Percentiles rank a stretch among this genome's conserved stretches.
Conservation (phyloP, 2,329 filamentous ascomycete species). For the Cladosporium halotolerans region DNA sequence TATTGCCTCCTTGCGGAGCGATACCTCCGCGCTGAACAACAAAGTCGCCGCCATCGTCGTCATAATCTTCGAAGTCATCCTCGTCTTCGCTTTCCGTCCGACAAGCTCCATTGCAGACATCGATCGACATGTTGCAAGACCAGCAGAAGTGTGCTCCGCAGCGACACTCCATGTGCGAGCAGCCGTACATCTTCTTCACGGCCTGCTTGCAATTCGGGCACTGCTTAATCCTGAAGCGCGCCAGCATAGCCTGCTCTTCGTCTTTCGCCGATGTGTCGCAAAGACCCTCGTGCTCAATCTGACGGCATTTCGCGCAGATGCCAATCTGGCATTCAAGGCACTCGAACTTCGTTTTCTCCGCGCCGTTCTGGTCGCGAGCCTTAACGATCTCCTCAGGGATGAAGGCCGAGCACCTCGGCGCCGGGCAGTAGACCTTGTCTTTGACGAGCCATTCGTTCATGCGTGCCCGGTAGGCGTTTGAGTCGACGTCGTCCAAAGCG, state of each 20-base stretch:
- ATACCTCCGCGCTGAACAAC: no score
- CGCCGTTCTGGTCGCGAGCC: slow-evolving; percentile 8
- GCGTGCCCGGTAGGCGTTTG: slow-evolving; percentile 35
- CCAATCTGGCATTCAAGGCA: slow-evolving; percentile 40
- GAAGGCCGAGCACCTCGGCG: slow-evolving; percentile 44
- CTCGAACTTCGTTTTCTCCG: slow-evolving; percentile 23
- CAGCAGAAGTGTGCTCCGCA: slow-evolving; percentile 49
- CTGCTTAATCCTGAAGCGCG: slow-evolving; percentile 42
- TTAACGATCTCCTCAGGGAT: slow-evolving; percentile 29
- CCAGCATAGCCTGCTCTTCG: slow-evolving; percentile 32
- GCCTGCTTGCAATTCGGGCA: slow-evolving; percentile 47
- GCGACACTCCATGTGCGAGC: slow-evolving; percentile 42
- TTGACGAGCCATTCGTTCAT: slow-evolving; percentile 44
- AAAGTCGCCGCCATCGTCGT: slow-evolving; percentile 17
- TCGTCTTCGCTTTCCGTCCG: slow-evolving; percentile 14
- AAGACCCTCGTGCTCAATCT: slow-evolving; percentile 34
- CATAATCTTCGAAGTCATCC: slow-evolving; percentile 13
- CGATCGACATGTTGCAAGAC: slow-evolving; percentile 33
- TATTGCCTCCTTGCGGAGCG: no score
- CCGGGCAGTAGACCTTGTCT: slow-evolving; percentile 45
- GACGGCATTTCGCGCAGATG: slow-evolving; percentile 42
- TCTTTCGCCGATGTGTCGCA: slow-evolving; percentile 36
- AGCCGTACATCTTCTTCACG: slow-evolving; percentile 44
- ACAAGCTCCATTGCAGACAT: slow-evolving; percentile 25
- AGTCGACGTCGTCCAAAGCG: slow-evolving; percentile 32